These are phyloP conservation scores for Termitomyces sp. DNA, from an alignment of 768 basidiomycete genomes.

Conservation along the genomic window DNA sequence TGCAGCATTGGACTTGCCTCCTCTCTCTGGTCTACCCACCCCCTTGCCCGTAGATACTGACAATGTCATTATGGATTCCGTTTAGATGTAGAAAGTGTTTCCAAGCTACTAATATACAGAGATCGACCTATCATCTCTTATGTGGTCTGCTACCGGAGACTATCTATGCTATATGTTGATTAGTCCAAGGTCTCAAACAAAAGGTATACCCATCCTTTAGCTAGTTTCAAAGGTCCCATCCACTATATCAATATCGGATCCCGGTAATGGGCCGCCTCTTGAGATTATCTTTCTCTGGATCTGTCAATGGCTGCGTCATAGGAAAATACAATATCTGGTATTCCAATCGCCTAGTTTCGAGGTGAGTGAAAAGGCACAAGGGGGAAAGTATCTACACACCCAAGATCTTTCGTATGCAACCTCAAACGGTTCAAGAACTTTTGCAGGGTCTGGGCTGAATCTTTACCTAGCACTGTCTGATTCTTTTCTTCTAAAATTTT, in stretches of 20 bases:
- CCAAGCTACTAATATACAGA: too few relatives aligned
- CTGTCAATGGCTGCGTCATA: conserved; percentile 57
- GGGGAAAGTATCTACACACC: conserved; percentile 4
- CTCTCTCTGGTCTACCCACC: conserved; percentile 32
- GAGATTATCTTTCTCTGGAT: conserved; percentile 46
- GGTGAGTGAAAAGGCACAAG: neutral
- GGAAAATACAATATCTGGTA: conserved; percentile 88
- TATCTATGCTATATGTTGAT: too few relatives aligned
- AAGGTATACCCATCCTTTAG: too few relatives aligned
- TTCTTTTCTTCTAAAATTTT: neutral
- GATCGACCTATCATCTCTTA: too few relatives aligned
- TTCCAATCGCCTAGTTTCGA: conserved; percentile 43
- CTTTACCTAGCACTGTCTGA: neutral
- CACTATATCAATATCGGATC: conserved; percentile 28
- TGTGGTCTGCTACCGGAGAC: too few relatives aligned
- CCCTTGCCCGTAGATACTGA: conserved; percentile 22
- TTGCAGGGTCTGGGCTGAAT: conserved; percentile 10
- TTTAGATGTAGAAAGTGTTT: conserved; percentile 13
- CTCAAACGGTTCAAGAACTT: conserved; percentile 9
- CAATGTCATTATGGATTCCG: conserved; percentile 46
- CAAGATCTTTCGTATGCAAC: conserved; percentile 17
- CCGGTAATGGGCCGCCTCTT: conserved; percentile 53
- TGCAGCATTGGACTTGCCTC: conserved; percentile 63
- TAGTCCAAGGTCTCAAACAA: too few relatives aligned
- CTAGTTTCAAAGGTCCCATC: too few relatives aligned